Base-by-base conservation (phyloP, 164 flowering plant genomes). In the Magnolia kwangsiensis region DNA sequence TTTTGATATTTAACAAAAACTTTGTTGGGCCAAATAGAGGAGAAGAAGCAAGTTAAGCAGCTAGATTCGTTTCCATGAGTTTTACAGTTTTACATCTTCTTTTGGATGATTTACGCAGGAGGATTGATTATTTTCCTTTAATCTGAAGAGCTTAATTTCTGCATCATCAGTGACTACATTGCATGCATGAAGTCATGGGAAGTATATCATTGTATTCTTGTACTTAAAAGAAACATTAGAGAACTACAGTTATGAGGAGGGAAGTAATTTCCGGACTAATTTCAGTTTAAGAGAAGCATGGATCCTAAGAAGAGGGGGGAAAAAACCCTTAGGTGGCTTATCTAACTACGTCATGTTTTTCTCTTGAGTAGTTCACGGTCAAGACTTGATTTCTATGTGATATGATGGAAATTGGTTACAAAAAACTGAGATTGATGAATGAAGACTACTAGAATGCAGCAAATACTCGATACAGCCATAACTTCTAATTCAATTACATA, bases 401-500 rank as follows among this genome's bases (percentile, higher is more conserved):
- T 11, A 55, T 55, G 18, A 55, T 55, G 61, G 18, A 55, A 55
- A 55, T 55, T 55, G 13, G 16, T 55, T 55, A 11, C 2, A 16
- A 55, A 55, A 55, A 55, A 16, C 61, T 11, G 61, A 55, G 13
- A 55, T 16, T 74, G 18, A 9, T 11, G n/a, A 70, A 50, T 69
- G n/a, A 59, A 71, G 37, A 21, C 20, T 37, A 37, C 45, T 37
- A 37, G 45, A 37, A 37, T 37, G 45, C 45, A 37, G 7, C 45
- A 19, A 61, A 75, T 73, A 10, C 21, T 45, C 24, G 7, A 37
- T 37, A 2, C 72, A 23, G 51, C 68, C 24, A 50, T 59, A 67
- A 65, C n/a, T 74, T 69, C 51, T 72, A 68, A 66, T 77, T 67
- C 80, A 77, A 74, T 66, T 37, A 31, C 8, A 63, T 55, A 20